These are phyloP conservation scores for Sungouiozyma ichnusensis DNA, from an alignment of 805 yeast genomes.

Conservation along the genomic window DNA sequence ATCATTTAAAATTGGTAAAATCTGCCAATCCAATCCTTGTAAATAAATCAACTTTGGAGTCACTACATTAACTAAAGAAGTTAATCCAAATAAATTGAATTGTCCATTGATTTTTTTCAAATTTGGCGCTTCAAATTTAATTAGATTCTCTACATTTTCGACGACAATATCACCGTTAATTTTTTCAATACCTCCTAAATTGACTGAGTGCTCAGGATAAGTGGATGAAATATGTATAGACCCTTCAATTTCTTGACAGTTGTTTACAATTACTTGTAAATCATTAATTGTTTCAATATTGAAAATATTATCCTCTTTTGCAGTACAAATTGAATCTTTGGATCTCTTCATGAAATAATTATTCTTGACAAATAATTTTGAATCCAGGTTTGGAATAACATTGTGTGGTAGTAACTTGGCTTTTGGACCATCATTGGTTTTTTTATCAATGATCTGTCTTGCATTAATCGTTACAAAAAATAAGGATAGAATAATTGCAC, in stretches of 20 bases:
- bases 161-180: constrained; percentile 50
- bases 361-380: background rate
- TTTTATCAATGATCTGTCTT: background rate
- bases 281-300: constrained; percentile 30
- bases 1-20: constrained; percentile 59
- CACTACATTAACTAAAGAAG: constrained; percentile 50
- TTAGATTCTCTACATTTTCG: constrained; percentile 42
- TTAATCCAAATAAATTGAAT: constrained; percentile 45
- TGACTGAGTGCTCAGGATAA: constrained; percentile 40
- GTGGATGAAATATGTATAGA: constrained; percentile 34
- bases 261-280: constrained; percentile 29
- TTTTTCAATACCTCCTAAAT: constrained; percentile 32
- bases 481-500: background rate
- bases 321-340: background rate
- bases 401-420: constrained; percentile 2
- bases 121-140: constrained; percentile 45
- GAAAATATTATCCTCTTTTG: constrained; percentile 19
- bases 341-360: background rate
- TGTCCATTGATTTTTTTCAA: constrained; percentile 39
- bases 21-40: constrained; percentile 51
- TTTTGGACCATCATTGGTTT: background rate
- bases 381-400: background rate
- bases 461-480: background rate
- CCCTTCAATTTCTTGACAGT: constrained; percentile 47
- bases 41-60: constrained; percentile 45